A percentile compares a stretch with the other conserved stretches of the same genome.
phyloP scores from a whole-genome alignment of 305 asterid genomes.

The Fraxinus dipetala region DNA sequence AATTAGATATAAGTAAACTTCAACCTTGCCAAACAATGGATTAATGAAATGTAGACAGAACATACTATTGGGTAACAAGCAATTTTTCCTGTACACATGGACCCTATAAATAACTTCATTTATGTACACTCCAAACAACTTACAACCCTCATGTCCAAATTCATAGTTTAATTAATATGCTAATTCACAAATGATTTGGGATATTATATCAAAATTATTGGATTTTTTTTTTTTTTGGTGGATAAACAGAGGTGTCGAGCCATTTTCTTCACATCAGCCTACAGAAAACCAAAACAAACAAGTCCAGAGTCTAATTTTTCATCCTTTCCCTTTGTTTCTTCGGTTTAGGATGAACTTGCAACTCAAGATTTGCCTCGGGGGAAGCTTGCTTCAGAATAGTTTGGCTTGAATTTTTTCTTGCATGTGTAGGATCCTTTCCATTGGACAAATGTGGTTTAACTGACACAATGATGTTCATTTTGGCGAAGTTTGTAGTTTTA shows the following conservation, averaged over 20 bases:
- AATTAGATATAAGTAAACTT: not conserved
- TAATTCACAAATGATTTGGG: not conserved
- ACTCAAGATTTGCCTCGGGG: constrained; percentile 24
- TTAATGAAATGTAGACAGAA: not conserved
- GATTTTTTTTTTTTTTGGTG: not conserved
- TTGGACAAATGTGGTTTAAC: constrained; percentile 33
- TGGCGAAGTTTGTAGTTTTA: constrained; percentile 25
- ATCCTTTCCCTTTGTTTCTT: not conserved
- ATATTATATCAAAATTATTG: constrained; percentile 3
- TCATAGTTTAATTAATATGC: not conserved
- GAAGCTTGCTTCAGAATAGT: not conserved
- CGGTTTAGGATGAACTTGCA: not conserved
- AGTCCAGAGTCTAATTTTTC: not conserved
- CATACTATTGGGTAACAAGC: not conserved
- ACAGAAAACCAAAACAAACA: not conserved
- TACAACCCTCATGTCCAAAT: not conserved
- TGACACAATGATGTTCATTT: constrained; percentile 30
- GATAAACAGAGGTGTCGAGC: not conserved
- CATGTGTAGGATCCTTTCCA: constrained; percentile 28
- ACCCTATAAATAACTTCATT: not conserved
- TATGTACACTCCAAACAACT: not conserved
- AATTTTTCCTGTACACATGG: not conserved
- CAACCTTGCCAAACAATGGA: not conserved
- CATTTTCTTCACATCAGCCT: constrained; percentile 2
- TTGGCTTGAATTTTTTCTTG: constrained; percentile 29